Evolutionary conservation across 257 asterid genomes (phyloP), one percentile per base, ranked within the genome.

Genomic region (Fraxinus quadrangulata): DNA sequence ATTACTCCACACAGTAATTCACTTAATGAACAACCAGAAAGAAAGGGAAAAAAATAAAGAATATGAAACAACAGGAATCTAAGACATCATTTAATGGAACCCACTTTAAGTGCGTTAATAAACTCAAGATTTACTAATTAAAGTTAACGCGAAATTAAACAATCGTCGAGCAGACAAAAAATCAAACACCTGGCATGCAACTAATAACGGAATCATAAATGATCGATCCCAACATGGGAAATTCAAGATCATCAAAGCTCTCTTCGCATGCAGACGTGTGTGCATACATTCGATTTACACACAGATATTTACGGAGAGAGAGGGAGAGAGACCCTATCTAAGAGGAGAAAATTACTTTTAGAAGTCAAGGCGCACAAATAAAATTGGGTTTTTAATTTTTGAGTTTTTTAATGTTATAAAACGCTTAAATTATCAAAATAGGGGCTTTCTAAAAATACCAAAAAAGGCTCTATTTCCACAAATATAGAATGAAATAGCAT

Each of bases 181-280:
- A 69, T 85, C 89, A 28, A 85, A 83, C 89, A 85, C 80, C 30
- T 83, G 81, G 83, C 78, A 71, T 4, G 80, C 86, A 84, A 1
- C 30, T 5, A 73, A 54, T 0, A 28, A 19, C 19, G 51, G 30
- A 3, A 0, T 7, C 30, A 59, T 59, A 23, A 59, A 59, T 21
- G 28, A 59, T 7, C 14, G 0, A 21, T 2, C 14, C 67, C 3
- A 21, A 59, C 2, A n/a, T 21, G 28, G 67, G 31, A 59, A 59
- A 59, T n/a, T 59, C 14, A 59, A 59, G 67, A 59, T 59, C 14
- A 59, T n/a, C 67, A 7, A 56, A 59, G 16, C 9, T 6, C 24
- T 59, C 67, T 21, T n/a, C 28, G 13, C 67, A 59, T 59, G 67
- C 67, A 42, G 12, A 42, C 17, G 51, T 11, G 51, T 12, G 51